Evolutionary conservation across 1,284 basidiomycete genomes (phyloP), one percentile per base, ranked within the genome.

Genomic region (Taiwanofungus camphoratus): DNA sequence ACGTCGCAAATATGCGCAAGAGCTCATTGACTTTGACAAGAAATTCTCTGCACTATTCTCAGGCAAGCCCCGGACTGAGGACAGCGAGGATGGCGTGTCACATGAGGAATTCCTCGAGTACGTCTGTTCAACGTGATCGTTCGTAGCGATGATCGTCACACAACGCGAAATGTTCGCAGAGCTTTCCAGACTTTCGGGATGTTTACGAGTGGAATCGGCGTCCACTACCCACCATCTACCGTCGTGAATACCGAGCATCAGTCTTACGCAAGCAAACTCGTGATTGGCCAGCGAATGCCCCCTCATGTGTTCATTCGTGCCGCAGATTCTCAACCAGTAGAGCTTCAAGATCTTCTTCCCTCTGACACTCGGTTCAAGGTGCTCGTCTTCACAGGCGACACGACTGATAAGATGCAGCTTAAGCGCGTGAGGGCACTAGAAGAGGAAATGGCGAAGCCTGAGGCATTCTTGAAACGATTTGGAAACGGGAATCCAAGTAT

Each of bases 1-100:
- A 56, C 73, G 87, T 30, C 71, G 77, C 36, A 76, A 79, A 61
- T 90, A 82, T 52, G 88, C 86, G 0, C 77, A 86, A 60, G 84
- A 91, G 52, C 70, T 93, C 44, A 92, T 92, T 53, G 61, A 76
- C 44, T 91, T 91, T 52, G 90, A 93, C 62, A 81, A 80, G 59
- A 65, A 81, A 52, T 89, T 82, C 56, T 75, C 85, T 2, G 70
- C 74, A 8, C 65, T 91, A 19, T 90, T 91, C 62, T 88, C 85
- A 13, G 81, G 79, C 39, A 89, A 88, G 63, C 81, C 86, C 4
- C 68, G 71, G 21, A 78, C 76, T 9, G 67, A 71, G 29, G 67
- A 71, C 1, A 68, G 75, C 53, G 59, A 71, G 29, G 74, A 78
- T 35, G 86, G 84, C 20, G 75, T 88, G 16, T 73, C 79, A 1